Evolutionary conservation across 257 asterid genomes (phyloP), one percentile per base, ranked within the genome.

Genomic region (Gentiana dahurica): DNA sequence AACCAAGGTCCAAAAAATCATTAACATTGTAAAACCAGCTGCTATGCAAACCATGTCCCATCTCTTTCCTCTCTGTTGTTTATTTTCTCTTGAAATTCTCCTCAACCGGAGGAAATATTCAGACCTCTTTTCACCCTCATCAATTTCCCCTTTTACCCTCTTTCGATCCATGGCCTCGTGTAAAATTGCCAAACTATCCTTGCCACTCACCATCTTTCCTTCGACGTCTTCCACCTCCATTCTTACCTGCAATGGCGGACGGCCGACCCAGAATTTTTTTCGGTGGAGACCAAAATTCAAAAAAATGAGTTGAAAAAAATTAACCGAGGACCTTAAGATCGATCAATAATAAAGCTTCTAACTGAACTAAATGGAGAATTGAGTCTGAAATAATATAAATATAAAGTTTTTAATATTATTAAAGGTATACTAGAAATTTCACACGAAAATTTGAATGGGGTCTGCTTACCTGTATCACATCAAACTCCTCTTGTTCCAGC

Each of bases 211-310:
- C 0, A 66, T 69, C 44, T 71, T 79, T 0, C 95, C 95, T 15
- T 85, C 91, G 71, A 85, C 61, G 65, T 88, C 97, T 81, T 88
- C 97, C 61, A 81, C 70, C 67, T 73, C 24, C 24, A 15, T 15
- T 15, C 24, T 15, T 15, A 15, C 24, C 24, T 15, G 24, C 24
- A 15, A 15, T 15, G 24, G 24, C 24, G 24, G 24, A 15, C 24
- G 24, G 24, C 24, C 24, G 24, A 15, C 24, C 24, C 24, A 15
- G 24, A 15, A 15, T 15, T 15, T 15, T 15, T 15, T 15, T 15
- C 24, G 24, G 24, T 15, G 24, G 24, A 15, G 24, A 15, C 24
- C 24, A 15, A 15, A 15, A 15, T 15, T 15, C 24, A 15, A 15
- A 15, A 15, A 15, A 15, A 15, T 15, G 24, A 15, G 24, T 15